phyloP scores from a whole-genome alignment of 106 monocot species.

The Iris macrosiphon region DNA sequence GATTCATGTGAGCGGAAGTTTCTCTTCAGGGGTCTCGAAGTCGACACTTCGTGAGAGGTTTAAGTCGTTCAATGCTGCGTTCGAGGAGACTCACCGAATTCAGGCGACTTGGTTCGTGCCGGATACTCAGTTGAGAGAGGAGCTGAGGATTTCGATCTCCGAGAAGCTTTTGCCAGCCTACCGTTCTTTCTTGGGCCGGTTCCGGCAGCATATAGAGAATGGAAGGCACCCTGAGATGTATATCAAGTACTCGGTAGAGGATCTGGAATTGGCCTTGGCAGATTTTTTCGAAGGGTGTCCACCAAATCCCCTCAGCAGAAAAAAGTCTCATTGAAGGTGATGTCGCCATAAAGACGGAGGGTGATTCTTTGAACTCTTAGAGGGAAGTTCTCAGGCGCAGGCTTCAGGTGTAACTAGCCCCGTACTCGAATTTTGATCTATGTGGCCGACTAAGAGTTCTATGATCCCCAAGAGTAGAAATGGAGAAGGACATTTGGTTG shows the following conservation, averaged over 20 bases:
- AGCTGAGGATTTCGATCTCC: slow-evolving; percentile 79
- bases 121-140: slow-evolving; percentile 76
- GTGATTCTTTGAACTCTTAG: slow-evolving; percentile 49
- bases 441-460: slow-evolving; percentile 6
- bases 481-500: not conserved
- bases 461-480: not conserved
- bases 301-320: slow-evolving; percentile 41
- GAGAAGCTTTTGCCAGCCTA: slow-evolving; percentile 86
- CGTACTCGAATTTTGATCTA: not conserved
- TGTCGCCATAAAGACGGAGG: not conserved
- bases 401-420: not conserved
- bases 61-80: slow-evolving; percentile 83
- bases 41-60: slow-evolving; percentile 74
- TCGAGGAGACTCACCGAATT: slow-evolving; percentile 66
- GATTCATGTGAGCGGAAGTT: slow-evolving; percentile 73
- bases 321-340: slow-evolving; percentile 39
- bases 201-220: slow-evolving; percentile 76
- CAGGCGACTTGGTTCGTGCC: slow-evolving; percentile 83
- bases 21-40: slow-evolving; percentile 61
- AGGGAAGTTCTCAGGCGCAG: slow-evolving; percentile 3
- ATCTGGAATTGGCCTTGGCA: slow-evolving; percentile 64
- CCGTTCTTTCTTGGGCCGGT: slow-evolving; percentile 78
- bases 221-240: slow-evolving; percentile 82
- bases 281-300: slow-evolving; percentile 79
- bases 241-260: slow-evolving; percentile 91